These are phyloP conservation scores for Coemansia brasiliensis DNA, from an alignment of 192 early-diverging fungal genomes.

Conservation along the genomic window DNA sequence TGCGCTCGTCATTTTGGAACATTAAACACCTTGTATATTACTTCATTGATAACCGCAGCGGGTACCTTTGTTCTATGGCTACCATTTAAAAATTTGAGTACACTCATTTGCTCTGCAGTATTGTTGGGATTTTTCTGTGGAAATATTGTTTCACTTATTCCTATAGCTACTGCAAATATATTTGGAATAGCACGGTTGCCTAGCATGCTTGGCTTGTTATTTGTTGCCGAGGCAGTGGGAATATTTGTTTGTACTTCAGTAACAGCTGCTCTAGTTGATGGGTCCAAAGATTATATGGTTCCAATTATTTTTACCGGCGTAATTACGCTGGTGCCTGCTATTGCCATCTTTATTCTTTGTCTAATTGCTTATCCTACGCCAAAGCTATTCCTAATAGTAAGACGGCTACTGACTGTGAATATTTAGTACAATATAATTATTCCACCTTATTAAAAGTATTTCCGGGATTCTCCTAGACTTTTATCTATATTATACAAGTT, in stretches of 20 bases:
- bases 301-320: slow-evolving; percentile 33
- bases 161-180: slow-evolving; percentile 27
- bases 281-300: slow-evolving; percentile 14
- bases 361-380: background rate
- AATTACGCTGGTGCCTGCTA: slow-evolving; percentile 6
- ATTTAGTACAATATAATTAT: no score
- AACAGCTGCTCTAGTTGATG: slow-evolving; percentile 28
- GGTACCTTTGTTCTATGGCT: slow-evolving; percentile 34
- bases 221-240: slow-evolving; percentile 21
- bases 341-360: background rate
- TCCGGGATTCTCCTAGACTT: no score
- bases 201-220: slow-evolving; percentile 36
- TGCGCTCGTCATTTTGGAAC: slow-evolving; percentile 24
- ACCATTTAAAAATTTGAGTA: slow-evolving; percentile 20
- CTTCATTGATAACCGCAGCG: slow-evolving; percentile 14
- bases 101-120: slow-evolving; percentile 18
- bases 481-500: no score
- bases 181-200: slow-evolving; percentile 34
- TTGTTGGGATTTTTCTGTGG: slow-evolving; percentile 43
- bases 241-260: slow-evolving; percentile 24
- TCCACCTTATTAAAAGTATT: no score
- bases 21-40: slow-evolving; percentile 19
- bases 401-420: no score
- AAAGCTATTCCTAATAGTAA: no score
- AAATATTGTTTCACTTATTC: slow-evolving; percentile 32